Percentiles rank a stretch among this genome's conserved stretches.
Evolutionary conservation across 306 rosid genomes (phyloP).

Genomic region (Senna tora): DNA sequence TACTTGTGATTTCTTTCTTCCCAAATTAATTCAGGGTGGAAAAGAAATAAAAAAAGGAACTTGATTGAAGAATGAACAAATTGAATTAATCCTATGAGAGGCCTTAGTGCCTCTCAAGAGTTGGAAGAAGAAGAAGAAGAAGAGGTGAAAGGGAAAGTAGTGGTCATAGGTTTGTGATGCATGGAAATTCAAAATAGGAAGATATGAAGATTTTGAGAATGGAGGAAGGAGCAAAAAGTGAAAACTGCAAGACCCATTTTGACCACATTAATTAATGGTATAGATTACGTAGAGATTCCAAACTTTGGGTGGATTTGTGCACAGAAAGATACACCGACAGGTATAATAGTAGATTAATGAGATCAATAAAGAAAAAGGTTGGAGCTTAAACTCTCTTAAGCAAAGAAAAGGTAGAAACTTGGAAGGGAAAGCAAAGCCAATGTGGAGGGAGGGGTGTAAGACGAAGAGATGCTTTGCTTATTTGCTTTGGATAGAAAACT

Average conservation of each 20-base stretch:
- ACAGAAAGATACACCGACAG: conserved; percentile 64
- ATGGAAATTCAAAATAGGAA: conserved; percentile 38
- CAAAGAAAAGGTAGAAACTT: conserved; percentile 79
- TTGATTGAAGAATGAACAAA: conserved; percentile 32
- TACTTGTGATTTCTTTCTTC: conserved; percentile 33
- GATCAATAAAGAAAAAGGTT: conserved; percentile 46
- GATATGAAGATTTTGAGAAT: conserved; percentile 39
- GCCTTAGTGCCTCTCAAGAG: conserved; percentile 7
- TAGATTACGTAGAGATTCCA: conserved; percentile 55
- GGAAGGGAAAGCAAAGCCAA: conserved; percentile 65
- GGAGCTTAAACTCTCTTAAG: conserved; percentile 50
- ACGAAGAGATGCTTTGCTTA: conserved; percentile 73
- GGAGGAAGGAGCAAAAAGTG: conserved; percentile 45
- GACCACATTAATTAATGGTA: conserved; percentile 50
- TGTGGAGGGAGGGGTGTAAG: conserved; percentile 52
- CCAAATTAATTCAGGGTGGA: conserved; percentile 22
- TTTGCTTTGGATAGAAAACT: conserved; percentile 53
- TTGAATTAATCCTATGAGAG: neutral
- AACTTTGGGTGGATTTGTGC: conserved; percentile 59
- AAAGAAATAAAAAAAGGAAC: conserved; percentile 11
- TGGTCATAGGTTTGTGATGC: conserved; percentile 39
- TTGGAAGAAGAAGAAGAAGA: conserved; percentile 15
- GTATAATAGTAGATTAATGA: conserved; percentile 32
- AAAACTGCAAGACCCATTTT: conserved; percentile 44
- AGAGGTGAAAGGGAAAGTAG: conserved; percentile 45